Evolutionary conservation across 108 stramenopile genomes (phyloP).

Genomic region (Fragilariopsis cylindrus): DNA sequence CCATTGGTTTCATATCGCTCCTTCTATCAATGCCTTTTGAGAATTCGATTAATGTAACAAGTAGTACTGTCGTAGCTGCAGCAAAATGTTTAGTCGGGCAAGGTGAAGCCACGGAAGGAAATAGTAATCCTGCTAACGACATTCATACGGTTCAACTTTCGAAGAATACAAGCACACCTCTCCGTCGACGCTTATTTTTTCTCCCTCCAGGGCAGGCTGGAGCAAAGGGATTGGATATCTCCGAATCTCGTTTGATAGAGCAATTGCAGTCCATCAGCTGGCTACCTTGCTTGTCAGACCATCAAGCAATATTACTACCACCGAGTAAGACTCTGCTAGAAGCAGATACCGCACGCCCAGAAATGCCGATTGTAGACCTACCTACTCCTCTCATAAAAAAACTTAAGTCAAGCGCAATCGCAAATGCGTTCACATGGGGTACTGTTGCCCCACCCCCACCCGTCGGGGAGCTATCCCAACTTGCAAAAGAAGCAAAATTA

Average conservation of each 20-base stretch:
- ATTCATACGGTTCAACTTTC: neutral
- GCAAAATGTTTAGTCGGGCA: conserved; percentile 8
- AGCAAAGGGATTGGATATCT: conserved; percentile 10
- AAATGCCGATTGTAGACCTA: conserved; percentile 16
- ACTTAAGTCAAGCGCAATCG: conserved; percentile 5
- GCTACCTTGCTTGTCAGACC: neutral
- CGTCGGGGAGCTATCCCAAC: neutral
- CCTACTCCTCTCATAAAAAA: neutral
- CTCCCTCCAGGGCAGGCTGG: conserved; percentile 17
- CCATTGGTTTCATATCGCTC: conserved; percentile 14
- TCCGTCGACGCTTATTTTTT: conserved; percentile 5
- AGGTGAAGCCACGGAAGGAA: neutral
- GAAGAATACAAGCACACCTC: neutral
- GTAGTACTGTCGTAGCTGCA: neutral
- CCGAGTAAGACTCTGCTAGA: conserved; percentile 1
- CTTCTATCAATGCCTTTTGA: conserved; percentile 7
- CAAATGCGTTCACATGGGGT: conserved; percentile 9
- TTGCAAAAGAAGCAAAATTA: neutral
- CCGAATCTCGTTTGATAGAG: conserved; percentile 7
- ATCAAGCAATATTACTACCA: neutral
- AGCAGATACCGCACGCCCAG: neutral
- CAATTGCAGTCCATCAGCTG: neutral
- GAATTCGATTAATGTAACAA: neutral
- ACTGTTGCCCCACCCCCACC: conserved; percentile 14
- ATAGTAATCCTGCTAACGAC: neutral